Evolutionary conservation across 306 rosid species (phyloP), one percentile per base, ranked within the genome.

Genomic region (Acmispon strigosus): DNA sequence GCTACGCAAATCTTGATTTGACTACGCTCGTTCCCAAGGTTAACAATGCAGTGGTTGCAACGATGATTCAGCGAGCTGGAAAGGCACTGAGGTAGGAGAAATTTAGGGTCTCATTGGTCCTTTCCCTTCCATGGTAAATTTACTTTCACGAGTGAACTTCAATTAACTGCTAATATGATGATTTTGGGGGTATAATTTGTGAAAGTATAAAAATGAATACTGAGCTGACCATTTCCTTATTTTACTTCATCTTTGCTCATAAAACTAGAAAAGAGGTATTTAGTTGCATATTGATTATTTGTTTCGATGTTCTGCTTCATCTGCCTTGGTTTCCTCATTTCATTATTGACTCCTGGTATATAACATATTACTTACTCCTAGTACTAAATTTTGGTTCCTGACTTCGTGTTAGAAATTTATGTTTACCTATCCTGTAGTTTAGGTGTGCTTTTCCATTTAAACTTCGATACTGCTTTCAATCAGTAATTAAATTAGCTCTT

Each of bases 31-130:
- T 85, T 70, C 96, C 99, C 0, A 94, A 91, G 78, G 99, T 94
- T 75, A 94, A 94, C 81, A 91, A 94, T 87, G 92, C 96, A 3
- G 96, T 94, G 1, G 97, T 94, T 53, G 89, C 99, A 67, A 91
- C 96, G 1, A 91, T 89, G 96, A 89, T 94, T 76, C 96, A 87
- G 59, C 89, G 97, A 16, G 97, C 99, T n/a, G 99, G 96, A 69
- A 87, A 84, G 79, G 73, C 89, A 56, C 90, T 94, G 29, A 88
- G 76, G 99, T 91, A 82, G 70, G 89, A 37, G 89, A 37, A 56
- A 43, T 60, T 66, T 66, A 56, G 47, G 36, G 17, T 16, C 36
- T 11, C 8, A 15, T 44, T 42, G 44, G 37, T 74, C 64, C 71
- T 70, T 62, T 61, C 39, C 42, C 62, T 75, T 62, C 22, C n/a